Conservation (phyloP, 2,329 filamentous ascomycete species). For the Arthrobotrys sphaeroides region DNA sequence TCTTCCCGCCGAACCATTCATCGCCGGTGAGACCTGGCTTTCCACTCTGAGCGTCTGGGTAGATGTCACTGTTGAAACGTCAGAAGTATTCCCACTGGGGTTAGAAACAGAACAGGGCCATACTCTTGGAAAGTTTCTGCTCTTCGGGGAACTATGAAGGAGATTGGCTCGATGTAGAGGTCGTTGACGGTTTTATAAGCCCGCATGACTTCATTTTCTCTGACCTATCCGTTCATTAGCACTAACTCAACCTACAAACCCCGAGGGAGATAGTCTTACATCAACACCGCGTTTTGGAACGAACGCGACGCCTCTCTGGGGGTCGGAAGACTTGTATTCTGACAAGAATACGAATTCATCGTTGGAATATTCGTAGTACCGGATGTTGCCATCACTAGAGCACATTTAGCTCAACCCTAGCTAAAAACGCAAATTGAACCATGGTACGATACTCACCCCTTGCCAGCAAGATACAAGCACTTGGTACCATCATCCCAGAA, state of each 20-base stretch:
- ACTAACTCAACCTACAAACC: background rate
- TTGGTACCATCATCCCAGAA: conserved; percentile 99
- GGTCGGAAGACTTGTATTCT: conserved; percentile 96
- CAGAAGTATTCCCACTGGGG: background rate
- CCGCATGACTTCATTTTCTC: conserved; percentile 95
- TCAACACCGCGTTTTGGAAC: conserved; percentile 94
- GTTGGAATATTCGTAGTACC: conserved; percentile 97
- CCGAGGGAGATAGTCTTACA: conserved; percentile 64
- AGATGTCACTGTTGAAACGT: conserved; percentile 92
- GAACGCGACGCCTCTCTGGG: conserved; percentile 93
- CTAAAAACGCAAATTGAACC: conserved; percentile 56
- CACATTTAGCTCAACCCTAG: conserved; percentile 44
- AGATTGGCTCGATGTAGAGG: conserved; percentile 91
- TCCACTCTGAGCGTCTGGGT: conserved; percentile 80
- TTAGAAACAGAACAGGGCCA: no score
- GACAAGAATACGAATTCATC: conserved; percentile 98
- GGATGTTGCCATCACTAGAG: conserved; percentile 91
- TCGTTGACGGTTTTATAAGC: conserved; percentile 98
- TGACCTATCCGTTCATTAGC: conserved; percentile 67
- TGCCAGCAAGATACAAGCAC: conserved; percentile 94
- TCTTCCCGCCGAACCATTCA: conserved; percentile 90
- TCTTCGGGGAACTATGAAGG: conserved; percentile 93
- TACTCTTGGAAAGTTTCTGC: conserved; percentile 57
- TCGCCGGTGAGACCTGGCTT: conserved; percentile 81
- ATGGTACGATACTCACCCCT: conserved; percentile 74